Conservation (phyloP, 805 yeast genomes). For the Torulaspora delbrueckii region DNA sequence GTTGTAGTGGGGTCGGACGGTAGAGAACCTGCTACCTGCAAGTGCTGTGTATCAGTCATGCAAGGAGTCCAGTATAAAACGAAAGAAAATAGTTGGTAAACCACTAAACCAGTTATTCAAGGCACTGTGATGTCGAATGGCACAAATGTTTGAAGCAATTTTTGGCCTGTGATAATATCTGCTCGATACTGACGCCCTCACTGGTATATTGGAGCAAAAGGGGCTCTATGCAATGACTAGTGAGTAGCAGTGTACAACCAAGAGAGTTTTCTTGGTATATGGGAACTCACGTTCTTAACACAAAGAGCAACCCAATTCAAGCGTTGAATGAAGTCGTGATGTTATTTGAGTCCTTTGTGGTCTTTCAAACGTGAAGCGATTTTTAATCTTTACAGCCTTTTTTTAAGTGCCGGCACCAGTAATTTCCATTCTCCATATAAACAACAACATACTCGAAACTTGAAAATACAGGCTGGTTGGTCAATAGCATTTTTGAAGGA, state of each 20-base stretch:
- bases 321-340: not conserved
- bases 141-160: not conserved
- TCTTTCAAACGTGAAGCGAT: not conserved
- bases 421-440: conserved; percentile 9
- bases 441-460: not conserved
- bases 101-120: not conserved
- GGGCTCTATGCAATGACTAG: conserved; percentile 1
- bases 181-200: not conserved
- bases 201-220: not conserved
- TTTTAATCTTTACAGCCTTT: conserved; percentile 1
- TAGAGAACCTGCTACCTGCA: conserved; percentile 13
- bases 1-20: conserved; percentile 17
- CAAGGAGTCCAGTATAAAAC: conserved; percentile 2
- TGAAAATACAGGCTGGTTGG: not conserved
- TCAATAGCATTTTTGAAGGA: not conserved
- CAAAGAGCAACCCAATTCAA: conserved; percentile 1
- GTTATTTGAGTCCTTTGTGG: not conserved
- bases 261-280: conserved; percentile 4
- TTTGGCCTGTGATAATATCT: not conserved
- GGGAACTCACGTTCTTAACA: conserved; percentile 1
- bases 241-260: not conserved
- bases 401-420: conserved; percentile 1
- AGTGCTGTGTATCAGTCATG: conserved; percentile 22
- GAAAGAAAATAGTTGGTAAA: conserved; percentile 16
- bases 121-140: not conserved